Base-by-base conservation (phyloP, 2,329 filamentous ascomycete species). In the Endoconidiophora laricicola region DNA sequence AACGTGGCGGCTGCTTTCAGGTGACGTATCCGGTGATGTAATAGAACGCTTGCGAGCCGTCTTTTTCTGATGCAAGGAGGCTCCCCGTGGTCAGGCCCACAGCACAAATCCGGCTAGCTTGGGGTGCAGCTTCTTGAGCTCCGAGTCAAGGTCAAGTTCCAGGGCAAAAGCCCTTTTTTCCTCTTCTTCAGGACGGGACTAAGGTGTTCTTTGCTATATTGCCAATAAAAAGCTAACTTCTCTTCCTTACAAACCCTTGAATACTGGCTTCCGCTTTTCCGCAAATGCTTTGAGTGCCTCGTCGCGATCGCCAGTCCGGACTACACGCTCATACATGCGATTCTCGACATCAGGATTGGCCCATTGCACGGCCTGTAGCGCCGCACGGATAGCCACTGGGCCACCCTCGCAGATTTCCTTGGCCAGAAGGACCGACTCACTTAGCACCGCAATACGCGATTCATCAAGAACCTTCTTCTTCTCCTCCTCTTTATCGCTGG, bases 361-460 rank as follows among this genome's bases (percentile, higher is more conserved):
- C 74, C 78, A 73, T 48, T 75, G 72, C 2, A 96, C 82, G 1
- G 90, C 90, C 63, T 79, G 72, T 61, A 96, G 68, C 2, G 80
- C 90, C 48, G 86, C 82, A 55, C 81, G 74, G 29, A 94, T 72
- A 0, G 88, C 88, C 52, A 94, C 71, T 0, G 91, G 91, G 0
- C 84, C 91, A 24, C 88, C 87, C 64, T 93, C 81, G 62, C 86
- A 94, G 47, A 96, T 94, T 63, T 87, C 83, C 56, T 74, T 69
- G 1, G 90, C 90, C 53, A 96, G 66, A 56, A 78, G 73, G 37
- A 96, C 76, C 12, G 86, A 82, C 65, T 86, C 83, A 20, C 77
- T 73, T 49, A 94, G 66, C 7, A 83, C 85, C 57, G 76, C 76
- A 55, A 74, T 74, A 46, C 83, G 69, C 16, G 84, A 82, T 29